Percentiles rank a stretch among this genome's conserved stretches.
Conservation (phyloP, 805 yeast genomes). For the Metschnikowia lochheadii region DNA sequence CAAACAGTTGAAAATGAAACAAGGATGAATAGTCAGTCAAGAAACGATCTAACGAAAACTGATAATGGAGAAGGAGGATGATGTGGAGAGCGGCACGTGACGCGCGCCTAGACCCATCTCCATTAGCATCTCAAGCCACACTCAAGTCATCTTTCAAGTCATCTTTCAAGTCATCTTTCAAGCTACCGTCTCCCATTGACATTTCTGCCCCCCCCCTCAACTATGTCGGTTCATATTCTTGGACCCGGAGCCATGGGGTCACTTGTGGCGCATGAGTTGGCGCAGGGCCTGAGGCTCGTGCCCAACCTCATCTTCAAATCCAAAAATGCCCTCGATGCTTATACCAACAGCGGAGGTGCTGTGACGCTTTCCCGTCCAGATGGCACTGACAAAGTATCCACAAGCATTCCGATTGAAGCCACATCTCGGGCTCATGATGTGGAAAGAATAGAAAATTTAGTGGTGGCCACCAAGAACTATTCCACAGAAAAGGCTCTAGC, state of each 20-base stretch:
- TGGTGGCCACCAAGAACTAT: slow-evolving; percentile 77
- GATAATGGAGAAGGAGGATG: too few relatives aligned
- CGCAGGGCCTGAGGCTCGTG: slow-evolving; percentile 37
- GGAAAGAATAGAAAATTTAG: slow-evolving; percentile 46
- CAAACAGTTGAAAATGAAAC: too few relatives aligned
- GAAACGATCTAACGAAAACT: not conserved
- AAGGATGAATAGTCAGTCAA: not conserved
- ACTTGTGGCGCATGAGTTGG: slow-evolving; percentile 43
- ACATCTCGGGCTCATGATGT: slow-evolving; percentile 17
- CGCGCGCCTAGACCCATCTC: not conserved
- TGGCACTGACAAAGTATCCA: slow-evolving; percentile 15
- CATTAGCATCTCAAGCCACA: too few relatives aligned
- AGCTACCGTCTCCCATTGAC: not conserved
- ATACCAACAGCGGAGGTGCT: slow-evolving; percentile 37
- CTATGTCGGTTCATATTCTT: slow-evolving; percentile 24
- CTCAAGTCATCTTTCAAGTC: not conserved
- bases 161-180: not conserved
- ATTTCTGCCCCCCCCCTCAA: not conserved
- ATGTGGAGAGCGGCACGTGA: not conserved
- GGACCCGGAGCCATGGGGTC: slow-evolving; percentile 56
- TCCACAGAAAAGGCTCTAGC: slow-evolving; percentile 62
- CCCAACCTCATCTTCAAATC: slow-evolving; percentile 35
- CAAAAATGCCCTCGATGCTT: slow-evolving; percentile 38
- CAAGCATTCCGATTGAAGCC: slow-evolving; percentile 22
- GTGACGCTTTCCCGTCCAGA: slow-evolving; percentile 25